These are phyloP conservation scores for Abortiporus biennis DNA, from an alignment of 1,284 basidiomycete genomes.

Conservation along the genomic window DNA sequence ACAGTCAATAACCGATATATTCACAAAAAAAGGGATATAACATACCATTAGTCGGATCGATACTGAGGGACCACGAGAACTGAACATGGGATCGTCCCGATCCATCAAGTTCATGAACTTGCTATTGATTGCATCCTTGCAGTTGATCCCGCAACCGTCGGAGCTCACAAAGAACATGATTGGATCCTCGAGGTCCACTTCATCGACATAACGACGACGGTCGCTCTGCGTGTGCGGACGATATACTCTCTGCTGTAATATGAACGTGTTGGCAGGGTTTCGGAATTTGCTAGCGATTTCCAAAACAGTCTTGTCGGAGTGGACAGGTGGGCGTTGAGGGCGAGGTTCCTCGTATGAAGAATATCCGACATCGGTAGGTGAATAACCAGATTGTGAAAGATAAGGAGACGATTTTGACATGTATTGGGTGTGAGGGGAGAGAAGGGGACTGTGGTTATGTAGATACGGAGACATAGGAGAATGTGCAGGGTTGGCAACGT, in stretches of 20 bases:
- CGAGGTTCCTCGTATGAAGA: background rate
- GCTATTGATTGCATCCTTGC: slow-evolving; percentile 44
- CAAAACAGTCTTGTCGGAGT: slow-evolving; percentile 14
- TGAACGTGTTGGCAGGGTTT: slow-evolving; percentile 26
- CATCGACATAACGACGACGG: slow-evolving; percentile 64
- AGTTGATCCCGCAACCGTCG: slow-evolving; percentile 48
- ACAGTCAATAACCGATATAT: slow-evolving; percentile 3
- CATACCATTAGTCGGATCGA: slow-evolving; percentile 67
- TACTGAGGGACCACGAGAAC: slow-evolving; percentile 66
- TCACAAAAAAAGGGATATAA: slow-evolving; percentile 9
- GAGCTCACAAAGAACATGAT: slow-evolving; percentile 55
- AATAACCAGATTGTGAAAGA: background rate
- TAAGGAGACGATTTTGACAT: background rate
- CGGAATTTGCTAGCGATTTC: slow-evolving; percentile 14
- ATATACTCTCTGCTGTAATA: slow-evolving; percentile 66
- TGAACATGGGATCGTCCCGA: slow-evolving; percentile 59
- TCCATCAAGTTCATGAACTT: slow-evolving; percentile 35
- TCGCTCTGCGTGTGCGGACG: slow-evolving; percentile 71
- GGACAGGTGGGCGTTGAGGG: too few relatives aligned
- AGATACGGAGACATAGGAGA: background rate
- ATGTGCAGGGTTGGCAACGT: background rate
- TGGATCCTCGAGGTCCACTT: slow-evolving; percentile 52
- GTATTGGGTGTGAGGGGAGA: slow-evolving; percentile 5
- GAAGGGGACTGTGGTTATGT: slow-evolving; percentile 6
- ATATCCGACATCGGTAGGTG: slow-evolving; percentile 1